phyloP scores from a whole-genome alignment of 202 grass and related monocot species.

The Brachypodium distachyon region DNA sequence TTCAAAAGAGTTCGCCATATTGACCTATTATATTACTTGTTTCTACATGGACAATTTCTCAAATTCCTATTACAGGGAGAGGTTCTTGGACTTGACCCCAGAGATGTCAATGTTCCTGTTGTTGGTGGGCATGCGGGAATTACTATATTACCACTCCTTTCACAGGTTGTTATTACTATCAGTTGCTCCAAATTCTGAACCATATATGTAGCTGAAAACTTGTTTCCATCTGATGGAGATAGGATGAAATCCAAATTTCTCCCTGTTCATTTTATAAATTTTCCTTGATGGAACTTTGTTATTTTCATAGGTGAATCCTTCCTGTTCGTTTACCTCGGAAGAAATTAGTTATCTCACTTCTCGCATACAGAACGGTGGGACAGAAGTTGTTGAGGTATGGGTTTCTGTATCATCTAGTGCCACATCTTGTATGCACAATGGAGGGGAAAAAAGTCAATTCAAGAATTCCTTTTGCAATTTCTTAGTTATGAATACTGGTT shows the following conservation, averaged over 20 bases:
- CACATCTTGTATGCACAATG: neutral
- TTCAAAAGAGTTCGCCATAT: neutral
- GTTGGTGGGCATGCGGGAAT: constrained; percentile 89
- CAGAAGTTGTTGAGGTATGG: constrained; percentile 96
- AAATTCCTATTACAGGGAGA: constrained; percentile 45
- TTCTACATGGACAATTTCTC: neutral
- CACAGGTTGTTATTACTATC: constrained; percentile 42
- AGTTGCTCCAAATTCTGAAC: neutral
- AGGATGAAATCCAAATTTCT: neutral
- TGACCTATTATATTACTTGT: neutral
- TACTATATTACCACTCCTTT: constrained; percentile 88
- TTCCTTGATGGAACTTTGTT: neutral
- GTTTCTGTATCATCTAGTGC: constrained; percentile 9
- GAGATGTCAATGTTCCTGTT: constrained; percentile 80
- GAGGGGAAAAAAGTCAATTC: neutral
- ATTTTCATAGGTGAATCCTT: constrained; percentile 51
- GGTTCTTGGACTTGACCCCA: constrained; percentile 82
- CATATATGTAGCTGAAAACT: neutral
- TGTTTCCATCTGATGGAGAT: neutral
- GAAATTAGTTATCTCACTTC: constrained; percentile 72
- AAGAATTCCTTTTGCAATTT: neutral
- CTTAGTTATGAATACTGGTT: neutral
- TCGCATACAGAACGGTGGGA: constrained; percentile 96
- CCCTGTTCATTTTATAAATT: neutral
- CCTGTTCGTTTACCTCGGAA: constrained; percentile 73